Evolutionary conservation across 768 basidiomycete species (phyloP), one percentile per base, ranked within the genome.

Genomic region (Lactifluus pinguis): DNA sequence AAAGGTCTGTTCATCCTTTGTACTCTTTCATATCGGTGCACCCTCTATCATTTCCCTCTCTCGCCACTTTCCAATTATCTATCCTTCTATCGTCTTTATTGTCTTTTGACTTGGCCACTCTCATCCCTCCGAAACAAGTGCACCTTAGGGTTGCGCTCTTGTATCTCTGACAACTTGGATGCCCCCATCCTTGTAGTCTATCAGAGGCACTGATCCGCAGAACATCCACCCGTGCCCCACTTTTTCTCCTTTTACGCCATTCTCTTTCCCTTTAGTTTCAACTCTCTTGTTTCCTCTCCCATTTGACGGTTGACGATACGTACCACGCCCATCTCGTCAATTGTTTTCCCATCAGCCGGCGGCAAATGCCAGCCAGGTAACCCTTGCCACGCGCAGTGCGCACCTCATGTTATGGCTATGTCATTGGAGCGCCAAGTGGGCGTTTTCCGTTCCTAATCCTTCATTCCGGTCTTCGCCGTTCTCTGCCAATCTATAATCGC

Each of bases 1-100:
- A 75, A 95, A 95, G 85, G 95, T 95, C 68, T 66, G 84, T 76
- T 1, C 25, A 21, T 19, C 21, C 30, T n/a, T 19, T 14, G 15
- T 47, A 2, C 11, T 64, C 95, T 47, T 94, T 62, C 94, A 94
- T 30, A 88, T 98, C 75, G 2, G 17, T 17, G 25, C 25, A 19
- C 32, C 34, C 11, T 32, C 29, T n/a, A 25, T 45, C 51, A 6
- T 32, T 56, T 25, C 47, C 45, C 15, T 53, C 39, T 41, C 13
- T 47, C 19, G 14, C 41, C 55, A 48, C 34, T 14, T 39, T 52
- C 44, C 38, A 30, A 13, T 29, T 13, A n/a, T 50, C 34, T 29
- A 44, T 55, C 41, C 17, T 17, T 29, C 0, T 34, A 42, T 49
- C 32, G 21, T 21, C 30, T 10, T 36, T 30, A 3, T 60, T 42